Percentiles rank a stretch among this genome's conserved stretches.
phyloP scores from a whole-genome alignment of 805 yeast species.

The Saccharomyces eubayanus region DNA sequence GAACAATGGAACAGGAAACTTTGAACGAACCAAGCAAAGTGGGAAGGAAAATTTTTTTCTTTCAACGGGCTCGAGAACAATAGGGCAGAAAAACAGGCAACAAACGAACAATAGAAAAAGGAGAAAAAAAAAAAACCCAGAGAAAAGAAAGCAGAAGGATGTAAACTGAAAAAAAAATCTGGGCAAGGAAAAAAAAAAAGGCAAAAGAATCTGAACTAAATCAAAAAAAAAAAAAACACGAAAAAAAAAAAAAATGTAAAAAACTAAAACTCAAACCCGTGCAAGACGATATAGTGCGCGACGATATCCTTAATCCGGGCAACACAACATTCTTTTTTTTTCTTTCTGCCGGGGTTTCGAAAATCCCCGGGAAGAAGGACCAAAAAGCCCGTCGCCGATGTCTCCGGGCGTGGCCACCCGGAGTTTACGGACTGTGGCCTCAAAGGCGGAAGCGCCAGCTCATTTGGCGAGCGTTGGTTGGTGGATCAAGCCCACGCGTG shows the following conservation, averaged over 20 bases:
- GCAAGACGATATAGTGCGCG: neutral
- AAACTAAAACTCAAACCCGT: neutral
- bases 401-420: neutral
- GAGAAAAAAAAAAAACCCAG: neutral
- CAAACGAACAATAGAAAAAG: neutral
- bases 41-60: neutral
- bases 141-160: neutral
- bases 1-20: neutral
- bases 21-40: neutral
- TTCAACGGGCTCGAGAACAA: neutral
- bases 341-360: neutral
- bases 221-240: neutral
- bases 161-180: neutral
- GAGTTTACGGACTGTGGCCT: neutral
- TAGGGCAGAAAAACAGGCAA: neutral
- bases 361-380: neutral
- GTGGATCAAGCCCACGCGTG: neutral
- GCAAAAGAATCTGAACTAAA: neutral
- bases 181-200: neutral
- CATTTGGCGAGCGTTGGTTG: neutral
- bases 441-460: neutral
- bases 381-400: neutral
- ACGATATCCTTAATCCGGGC: neutral
- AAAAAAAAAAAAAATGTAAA: neutral
- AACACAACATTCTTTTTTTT: too few relatives aligned